A percentile compares a stretch with the other conserved stretches of the same genome.
Conservation (phyloP, 371 early-diverging fungal genomes). For the Actinomortierella wolfii region DNA sequence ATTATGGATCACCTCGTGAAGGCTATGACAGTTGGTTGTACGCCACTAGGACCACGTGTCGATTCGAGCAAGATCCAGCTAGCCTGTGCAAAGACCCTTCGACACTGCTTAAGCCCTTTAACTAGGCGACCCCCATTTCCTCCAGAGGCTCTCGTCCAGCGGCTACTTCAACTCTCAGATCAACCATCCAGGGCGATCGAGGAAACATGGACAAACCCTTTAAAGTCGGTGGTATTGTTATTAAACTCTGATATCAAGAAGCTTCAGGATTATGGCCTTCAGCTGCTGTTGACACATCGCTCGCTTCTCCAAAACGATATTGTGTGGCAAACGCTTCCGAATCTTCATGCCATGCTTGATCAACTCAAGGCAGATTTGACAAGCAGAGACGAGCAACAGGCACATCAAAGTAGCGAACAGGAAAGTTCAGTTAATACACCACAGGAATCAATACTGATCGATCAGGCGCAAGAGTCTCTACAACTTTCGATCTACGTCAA, state of each 20-base stretch:
- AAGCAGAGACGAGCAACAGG: too few relatives aligned
- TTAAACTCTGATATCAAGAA: conserved; percentile 20
- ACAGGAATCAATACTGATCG: too few relatives aligned
- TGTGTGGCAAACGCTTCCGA: conserved; percentile 12
- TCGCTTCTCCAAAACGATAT: conserved; percentile 8
- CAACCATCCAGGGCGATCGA: too few relatives aligned
- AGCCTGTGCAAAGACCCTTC: conserved; percentile 31
- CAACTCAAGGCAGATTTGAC: conserved; percentile 6
- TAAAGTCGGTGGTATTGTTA: not conserved
- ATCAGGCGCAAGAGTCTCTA: too few relatives aligned
- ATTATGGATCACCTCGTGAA: conserved; percentile 17
- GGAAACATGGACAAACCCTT: too few relatives aligned
- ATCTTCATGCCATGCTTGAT: conserved; percentile 10
- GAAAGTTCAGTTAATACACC: too few relatives aligned
- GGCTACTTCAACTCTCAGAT: conserved; percentile 8
- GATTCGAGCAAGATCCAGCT: conserved; percentile 24
- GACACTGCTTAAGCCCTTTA: conserved; percentile 12
- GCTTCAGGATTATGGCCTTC: conserved; percentile 31
- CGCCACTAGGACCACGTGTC: conserved; percentile 13
- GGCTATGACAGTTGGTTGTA: conserved; percentile 12
- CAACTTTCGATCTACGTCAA: conserved; percentile 2
- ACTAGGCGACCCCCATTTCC: conserved; percentile 9
- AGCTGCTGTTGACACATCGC: conserved; percentile 21
- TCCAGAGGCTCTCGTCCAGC: conserved; percentile 4
- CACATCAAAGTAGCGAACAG: too few relatives aligned